Percentiles rank a stretch among this genome's conserved stretches.
Evolutionary conservation across 495 filamentous ascomycete genomes (phyloP).

Genomic region (Penicillium cosmopolitanum): DNA sequence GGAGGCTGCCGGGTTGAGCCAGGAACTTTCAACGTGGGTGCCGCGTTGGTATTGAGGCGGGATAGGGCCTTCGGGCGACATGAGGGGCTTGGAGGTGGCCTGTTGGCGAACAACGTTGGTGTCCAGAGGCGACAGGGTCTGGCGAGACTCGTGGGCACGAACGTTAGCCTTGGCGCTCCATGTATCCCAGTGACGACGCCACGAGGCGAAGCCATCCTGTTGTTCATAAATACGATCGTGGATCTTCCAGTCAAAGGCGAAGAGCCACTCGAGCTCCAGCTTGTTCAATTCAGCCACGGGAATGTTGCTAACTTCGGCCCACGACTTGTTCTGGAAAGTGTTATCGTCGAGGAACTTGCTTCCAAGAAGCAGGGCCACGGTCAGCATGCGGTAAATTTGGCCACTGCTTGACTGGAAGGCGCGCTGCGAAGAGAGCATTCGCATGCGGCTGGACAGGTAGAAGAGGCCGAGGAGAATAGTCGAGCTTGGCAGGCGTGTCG

Average conservation of each 20-base stretch:
- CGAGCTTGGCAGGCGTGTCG: conserved; percentile 91
- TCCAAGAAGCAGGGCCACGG: conserved; percentile 82
- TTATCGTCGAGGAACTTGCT: conserved; percentile 99
- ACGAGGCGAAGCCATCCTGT: conserved; percentile 77
- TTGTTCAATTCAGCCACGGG: conserved; percentile 83
- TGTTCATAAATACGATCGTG: conserved; percentile 84
- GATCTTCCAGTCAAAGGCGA: conserved; percentile 81
- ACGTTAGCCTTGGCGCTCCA: conserved; percentile 69
- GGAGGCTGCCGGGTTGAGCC: conserved; percentile 52
- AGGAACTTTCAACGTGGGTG: conserved; percentile 55
- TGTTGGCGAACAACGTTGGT: conserved; percentile 59
- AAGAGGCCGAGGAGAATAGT: conserved; percentile 93
- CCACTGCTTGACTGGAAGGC: conserved; percentile 63
- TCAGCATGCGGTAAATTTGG: conserved; percentile 89
- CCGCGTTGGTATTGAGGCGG: conserved; percentile 57
- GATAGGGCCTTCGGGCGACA: conserved; percentile 53
- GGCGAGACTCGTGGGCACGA: conserved; percentile 54
- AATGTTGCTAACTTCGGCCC: conserved; percentile 97
- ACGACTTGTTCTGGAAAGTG: conserved; percentile 98
- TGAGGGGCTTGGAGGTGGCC: conserved; percentile 47
- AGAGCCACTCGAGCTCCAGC: conserved; percentile 91
- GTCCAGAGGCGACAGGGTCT: conserved; percentile 70
- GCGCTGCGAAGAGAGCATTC: conserved; percentile 64
- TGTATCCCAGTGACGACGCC: conserved; percentile 81
- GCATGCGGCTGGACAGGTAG: conserved; percentile 84